These are phyloP conservation scores for Pseudovirgaria hyperparasitica DNA, from an alignment of 2,329 filamentous ascomycete species.

Conservation along the genomic window DNA sequence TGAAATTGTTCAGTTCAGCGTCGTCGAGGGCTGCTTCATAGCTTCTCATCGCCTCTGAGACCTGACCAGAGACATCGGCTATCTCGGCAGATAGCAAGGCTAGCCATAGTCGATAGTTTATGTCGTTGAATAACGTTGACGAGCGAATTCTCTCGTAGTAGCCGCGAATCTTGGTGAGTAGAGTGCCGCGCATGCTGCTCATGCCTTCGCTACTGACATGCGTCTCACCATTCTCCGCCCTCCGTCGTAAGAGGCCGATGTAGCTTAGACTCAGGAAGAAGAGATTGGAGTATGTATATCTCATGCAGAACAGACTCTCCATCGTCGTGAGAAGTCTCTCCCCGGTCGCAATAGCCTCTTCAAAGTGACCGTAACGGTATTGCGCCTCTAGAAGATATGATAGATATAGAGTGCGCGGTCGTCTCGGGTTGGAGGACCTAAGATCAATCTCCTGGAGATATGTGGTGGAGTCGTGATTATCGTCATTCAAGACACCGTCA, in stretches of 20 bases:
- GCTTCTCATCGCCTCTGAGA: constrained; percentile 41
- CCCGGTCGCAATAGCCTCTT: constrained; percentile 30
- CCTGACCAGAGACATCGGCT: constrained; percentile 46
- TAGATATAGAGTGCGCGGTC: constrained; percentile 56
- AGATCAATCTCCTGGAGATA: constrained; percentile 39
- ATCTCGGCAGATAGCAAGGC: constrained; percentile 56
- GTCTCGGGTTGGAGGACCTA: constrained; percentile 43
- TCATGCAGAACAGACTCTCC: constrained; percentile 31
- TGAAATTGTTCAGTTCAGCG: constrained; percentile 51
- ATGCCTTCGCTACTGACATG: too few species aligned
- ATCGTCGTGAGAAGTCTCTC: constrained; percentile 27
- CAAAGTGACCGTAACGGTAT: constrained; percentile 29
- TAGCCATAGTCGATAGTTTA: constrained; percentile 62
- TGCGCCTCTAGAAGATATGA: constrained; percentile 33
- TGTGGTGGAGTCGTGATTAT: constrained; percentile 48
- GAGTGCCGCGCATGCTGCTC: constrained; percentile 34
- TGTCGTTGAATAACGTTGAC: constrained; percentile 50
- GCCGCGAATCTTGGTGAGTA: constrained; percentile 40
- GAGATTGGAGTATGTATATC: constrained; percentile 27
- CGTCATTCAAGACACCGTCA: constrained; percentile 50
- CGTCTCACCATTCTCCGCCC: constrained; percentile 22
- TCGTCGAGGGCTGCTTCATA: constrained; percentile 66
- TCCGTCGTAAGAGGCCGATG: constrained; percentile 24
- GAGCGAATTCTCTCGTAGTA: constrained; percentile 50
- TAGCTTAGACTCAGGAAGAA: constrained; percentile 32